A percentile compares a stretch with the other conserved stretches of the same genome.
Conservation (phyloP, 352 stramenopile species). For the Plasmopara muralis region DNA sequence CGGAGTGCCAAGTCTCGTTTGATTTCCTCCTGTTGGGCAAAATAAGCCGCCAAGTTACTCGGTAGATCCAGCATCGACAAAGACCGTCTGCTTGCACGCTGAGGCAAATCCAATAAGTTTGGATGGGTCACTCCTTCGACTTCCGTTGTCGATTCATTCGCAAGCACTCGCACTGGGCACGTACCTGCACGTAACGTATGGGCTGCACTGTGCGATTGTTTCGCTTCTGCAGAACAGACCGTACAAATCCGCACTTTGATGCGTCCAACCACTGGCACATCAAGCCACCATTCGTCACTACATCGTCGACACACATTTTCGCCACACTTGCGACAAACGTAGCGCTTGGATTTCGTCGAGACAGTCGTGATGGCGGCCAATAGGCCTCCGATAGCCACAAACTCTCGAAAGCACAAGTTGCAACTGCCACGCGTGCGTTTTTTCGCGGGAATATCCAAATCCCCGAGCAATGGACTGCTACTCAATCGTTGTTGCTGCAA, state of each 20-base stretch:
- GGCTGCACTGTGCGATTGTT: constrained; percentile 42
- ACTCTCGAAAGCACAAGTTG: constrained; percentile 69
- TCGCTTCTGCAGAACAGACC: constrained; percentile 67
- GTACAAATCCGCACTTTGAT: constrained; percentile 82
- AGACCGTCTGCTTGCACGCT: constrained; percentile 12
- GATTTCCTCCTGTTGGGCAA: constrained; percentile 29
- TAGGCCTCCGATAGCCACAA: constrained; percentile 31
- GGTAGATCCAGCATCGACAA: constrained; percentile 22
- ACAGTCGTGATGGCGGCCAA: constrained; percentile 24
- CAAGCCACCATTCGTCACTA: constrained; percentile 73
- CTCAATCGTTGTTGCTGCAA: constrained; percentile 78
- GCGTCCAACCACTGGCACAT: constrained; percentile 68
- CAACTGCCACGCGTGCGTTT: constrained; percentile 39
- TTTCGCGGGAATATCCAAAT: constrained; percentile 53
- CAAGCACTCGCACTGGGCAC: constrained; percentile 8
- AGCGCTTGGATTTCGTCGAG: constrained; percentile 38
- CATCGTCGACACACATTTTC: constrained; percentile 71
- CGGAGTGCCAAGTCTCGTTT: constrained; percentile 27
- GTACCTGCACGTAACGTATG: constrained; percentile 20
- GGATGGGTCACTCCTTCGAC: constrained; percentile 25
- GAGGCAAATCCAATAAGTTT: constrained; percentile 11
- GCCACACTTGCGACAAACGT: constrained; percentile 73
- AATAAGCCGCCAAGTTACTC: constrained; percentile 19
- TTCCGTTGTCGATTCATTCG: constrained; percentile 14
- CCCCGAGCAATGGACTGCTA: constrained; percentile 63